Base-by-base conservation (phyloP, 1,284 basidiomycete species). In the Sparassis latifolia region DNA sequence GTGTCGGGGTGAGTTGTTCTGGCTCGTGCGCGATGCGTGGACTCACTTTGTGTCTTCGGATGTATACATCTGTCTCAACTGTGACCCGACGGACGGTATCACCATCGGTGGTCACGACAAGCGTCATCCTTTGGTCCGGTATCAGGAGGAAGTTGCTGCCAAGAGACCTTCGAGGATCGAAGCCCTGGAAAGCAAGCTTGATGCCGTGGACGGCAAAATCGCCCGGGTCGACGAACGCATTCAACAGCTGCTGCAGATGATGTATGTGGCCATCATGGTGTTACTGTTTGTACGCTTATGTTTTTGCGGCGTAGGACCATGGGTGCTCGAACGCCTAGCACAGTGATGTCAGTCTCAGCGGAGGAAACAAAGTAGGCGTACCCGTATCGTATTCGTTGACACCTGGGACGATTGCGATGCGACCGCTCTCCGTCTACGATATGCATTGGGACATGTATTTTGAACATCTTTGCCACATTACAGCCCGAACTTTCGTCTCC, bases 11-110 rank as follows among this genome's bases (percentile, higher is more conserved):
- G 38, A 4, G 38, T 41, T 10, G 12, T 7, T 6, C 20, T 20
- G 12, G 10, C 9, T 27, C 12, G n/a, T n/a, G 10, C 5, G 27
- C 33, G 20, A 20, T 20, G 20, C 32, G 27, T 38, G 12, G 32
- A 46, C 33, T 5, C 5, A 6, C 1, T 46, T 7, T 32, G 28
- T 45, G 7, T 20, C 44, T 2, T 10, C 44, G 1, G 20, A 20
- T 20, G 20, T n/a, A 20, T 40, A 38, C 45, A 33, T 50, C 48
- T 32, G 42, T 53, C 47, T 46, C 62, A 62, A 27, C 62, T 61
- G 1, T 49, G 52, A 6, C 53, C 54, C 4, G 20, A 42, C 12
- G 56, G 55, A 5, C 51, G 20, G 20, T 60, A 31, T 47, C 9
- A 29, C 46, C 7, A 29, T 31, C 4, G 38, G 29, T 9, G 9